Base-by-base conservation (phyloP, 164 flowering plant genomes). In the Liquidambar formosana region DNA sequence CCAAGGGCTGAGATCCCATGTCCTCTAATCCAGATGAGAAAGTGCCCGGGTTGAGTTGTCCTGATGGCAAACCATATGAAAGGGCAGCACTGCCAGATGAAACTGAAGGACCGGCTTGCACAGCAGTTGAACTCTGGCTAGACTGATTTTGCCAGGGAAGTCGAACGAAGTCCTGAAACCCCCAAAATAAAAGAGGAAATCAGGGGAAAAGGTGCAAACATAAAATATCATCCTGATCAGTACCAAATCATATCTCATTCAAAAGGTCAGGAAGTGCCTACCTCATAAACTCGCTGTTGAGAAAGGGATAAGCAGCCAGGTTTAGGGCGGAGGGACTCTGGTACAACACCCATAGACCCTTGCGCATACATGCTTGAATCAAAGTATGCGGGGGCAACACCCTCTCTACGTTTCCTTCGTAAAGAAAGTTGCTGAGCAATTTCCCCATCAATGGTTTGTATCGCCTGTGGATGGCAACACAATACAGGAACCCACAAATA, bases 251-350 rank as follows among this genome's bases (percentile, higher is more conserved):
- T 19, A 27, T 38, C 18, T 5, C 21, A 18, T 1, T 14, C 27
- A 63, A 71, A 68, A 64, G 51, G 10, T 23, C n/a, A 56, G 13
- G 21, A 60, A 5, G 9, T 8, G 26, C 3, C 5, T 73, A 93
- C 99, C 99, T 93, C 97, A 83, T 96, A 93, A 65, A 96, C 99
- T 53, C 96, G 85, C 76, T 96, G 97, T 71, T 93, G 99, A 19
- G 97, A 79, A 68, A 70, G 79, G 53, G 98, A 88, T 73, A 96
- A 73, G 58, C 88, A 90, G 44, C 97, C 97, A 71, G 98, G 94
- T 73, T 85, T 90, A 14, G 97, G 97, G 23, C 98, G 98, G 25
- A 96, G 92, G 26, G 97, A 86, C 74, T 94, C 98, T 19, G 97
- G 96, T 46, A 92, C 69, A 65, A 79, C 77, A 70, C 90, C 86